These are phyloP conservation scores for Oenanthe javanica DNA, from an alignment of 140 eudicot species.

Conservation along the genomic window DNA sequence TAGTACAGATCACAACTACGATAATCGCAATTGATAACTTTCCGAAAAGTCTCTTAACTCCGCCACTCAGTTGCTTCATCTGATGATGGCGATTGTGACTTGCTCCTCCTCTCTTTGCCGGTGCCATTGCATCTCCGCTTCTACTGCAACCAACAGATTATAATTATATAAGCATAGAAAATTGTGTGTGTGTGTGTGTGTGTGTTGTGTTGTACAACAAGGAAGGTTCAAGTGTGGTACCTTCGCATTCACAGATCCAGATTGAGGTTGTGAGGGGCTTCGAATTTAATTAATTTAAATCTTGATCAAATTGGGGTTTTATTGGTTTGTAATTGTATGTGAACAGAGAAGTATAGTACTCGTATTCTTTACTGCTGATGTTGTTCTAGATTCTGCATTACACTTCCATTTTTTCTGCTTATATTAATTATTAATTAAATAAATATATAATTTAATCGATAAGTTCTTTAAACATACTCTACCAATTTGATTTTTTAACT, in stretches of 20 bases:
- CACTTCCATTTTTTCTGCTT: not conserved
- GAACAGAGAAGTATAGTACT: not conserved
- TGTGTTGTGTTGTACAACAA: not conserved
- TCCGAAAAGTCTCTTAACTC: not conserved
- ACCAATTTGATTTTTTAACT: too few relatives aligned
- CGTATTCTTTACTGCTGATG: not conserved
- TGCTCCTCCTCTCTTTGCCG: not conserved
- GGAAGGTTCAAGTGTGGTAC: not conserved
- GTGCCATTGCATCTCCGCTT: conserved; percentile 8
- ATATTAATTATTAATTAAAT: too few relatives aligned
- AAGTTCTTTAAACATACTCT: too few relatives aligned
- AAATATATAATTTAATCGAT: too few relatives aligned
- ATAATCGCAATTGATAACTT: conserved; percentile 2
- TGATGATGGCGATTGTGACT: conserved; percentile 7
- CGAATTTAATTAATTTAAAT: not conserved
- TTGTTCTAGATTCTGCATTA: not conserved
- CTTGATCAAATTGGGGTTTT: not conserved
- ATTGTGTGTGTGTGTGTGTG: not conserved
- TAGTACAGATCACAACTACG: conserved; percentile 1
- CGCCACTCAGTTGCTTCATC: conserved; percentile 9
- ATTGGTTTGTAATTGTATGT: not conserved
- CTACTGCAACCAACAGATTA: not conserved
- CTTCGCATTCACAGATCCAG: conserved; percentile 9
- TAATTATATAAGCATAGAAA: not conserved
- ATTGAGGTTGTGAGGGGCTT: not conserved